phyloP scores from a whole-genome alignment of 1,284 basidiomycete genomes.

The Boletus smithii region DNA sequence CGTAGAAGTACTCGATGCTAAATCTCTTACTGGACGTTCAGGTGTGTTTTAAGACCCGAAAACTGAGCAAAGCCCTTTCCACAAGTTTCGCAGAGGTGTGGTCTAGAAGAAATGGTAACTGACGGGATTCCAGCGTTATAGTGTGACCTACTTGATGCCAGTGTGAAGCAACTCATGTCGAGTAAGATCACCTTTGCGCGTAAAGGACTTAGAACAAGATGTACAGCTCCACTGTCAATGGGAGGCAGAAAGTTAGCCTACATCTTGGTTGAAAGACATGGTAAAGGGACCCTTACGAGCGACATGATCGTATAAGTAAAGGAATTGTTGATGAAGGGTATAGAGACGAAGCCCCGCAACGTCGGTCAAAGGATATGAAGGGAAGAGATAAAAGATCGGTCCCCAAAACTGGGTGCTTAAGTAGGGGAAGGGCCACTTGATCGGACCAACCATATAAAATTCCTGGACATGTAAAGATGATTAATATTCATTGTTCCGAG shows the following conservation, averaged over 20 bases:
- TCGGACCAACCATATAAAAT: conserved; percentile 9
- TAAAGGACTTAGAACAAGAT: conserved; percentile 44
- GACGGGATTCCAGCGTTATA: background rate
- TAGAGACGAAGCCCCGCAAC: conserved; percentile 41
- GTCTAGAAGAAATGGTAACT: conserved; percentile 33
- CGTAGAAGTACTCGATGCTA: background rate
- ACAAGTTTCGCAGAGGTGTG: conserved; percentile 46
- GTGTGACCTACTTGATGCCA: conserved; percentile 41
- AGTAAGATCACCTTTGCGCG: conserved; percentile 50
- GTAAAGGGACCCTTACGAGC: conserved; percentile 19
- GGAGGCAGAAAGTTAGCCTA: conserved; percentile 4
- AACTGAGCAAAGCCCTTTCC: conserved; percentile 50
- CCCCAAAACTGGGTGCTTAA: conserved; percentile 18
- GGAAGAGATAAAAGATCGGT: conserved; percentile 4
- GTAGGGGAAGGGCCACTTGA: conserved; percentile 11
- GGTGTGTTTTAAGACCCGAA: conserved; percentile 55
- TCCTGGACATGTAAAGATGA: conserved; percentile 8
- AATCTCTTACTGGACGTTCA: conserved; percentile 54
- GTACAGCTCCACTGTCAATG: conserved; percentile 34
- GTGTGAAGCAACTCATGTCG: conserved; percentile 48
- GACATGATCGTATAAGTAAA: conserved; percentile 18
- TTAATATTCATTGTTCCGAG: conserved; percentile 22
- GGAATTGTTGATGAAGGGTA: conserved; percentile 18
- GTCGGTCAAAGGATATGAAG: conserved; percentile 24
- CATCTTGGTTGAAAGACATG: background rate